Evolutionary conservation across 1,284 basidiomycete genomes (phyloP).

Genomic region (Moniliella sp.): DNA sequence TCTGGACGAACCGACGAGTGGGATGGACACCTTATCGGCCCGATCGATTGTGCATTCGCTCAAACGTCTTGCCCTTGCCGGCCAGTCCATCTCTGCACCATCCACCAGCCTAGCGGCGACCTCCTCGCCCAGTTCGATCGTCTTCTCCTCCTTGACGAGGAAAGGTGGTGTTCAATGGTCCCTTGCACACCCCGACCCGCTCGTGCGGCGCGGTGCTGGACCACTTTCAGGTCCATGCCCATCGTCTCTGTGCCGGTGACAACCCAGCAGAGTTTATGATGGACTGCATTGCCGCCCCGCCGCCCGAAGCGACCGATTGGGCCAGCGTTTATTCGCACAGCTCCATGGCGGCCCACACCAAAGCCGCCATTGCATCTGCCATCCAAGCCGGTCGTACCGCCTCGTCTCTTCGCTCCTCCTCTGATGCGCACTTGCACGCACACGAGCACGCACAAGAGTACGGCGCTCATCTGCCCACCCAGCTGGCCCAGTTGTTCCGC

Average conservation of each 20-base stretch:
- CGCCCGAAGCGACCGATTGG: conserved; percentile 7
- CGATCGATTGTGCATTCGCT: conserved; percentile 12
- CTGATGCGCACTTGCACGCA: too few relatives aligned
- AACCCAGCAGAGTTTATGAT: conserved; percentile 35
- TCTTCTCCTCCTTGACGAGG: conserved; percentile 6
- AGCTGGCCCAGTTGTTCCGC: conserved; percentile 15
- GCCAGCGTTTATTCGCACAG: conserved; percentile 14
- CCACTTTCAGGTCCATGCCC: not conserved
- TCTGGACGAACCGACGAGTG: conserved; percentile 27
- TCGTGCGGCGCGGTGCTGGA: not conserved
- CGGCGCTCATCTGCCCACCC: conserved; percentile 13
- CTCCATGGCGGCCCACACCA: conserved; percentile 7
- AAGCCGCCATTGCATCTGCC: too few relatives aligned
- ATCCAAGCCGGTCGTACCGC: too few relatives aligned
- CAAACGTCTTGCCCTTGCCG: conserved; percentile 9
- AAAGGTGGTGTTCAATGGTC: conserved; percentile 10
- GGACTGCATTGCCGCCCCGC: conserved; percentile 15
- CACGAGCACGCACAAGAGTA: conserved; percentile 21
- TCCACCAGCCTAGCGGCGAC: conserved; percentile 11
- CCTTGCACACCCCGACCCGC: conserved; percentile 2
- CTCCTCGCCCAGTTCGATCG: conserved; percentile 11
- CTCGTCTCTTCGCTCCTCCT: too few relatives aligned
- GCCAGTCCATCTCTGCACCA: conserved; percentile 14
- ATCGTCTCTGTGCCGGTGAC: conserved; percentile 23
- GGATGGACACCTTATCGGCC: conserved; percentile 10